Evolutionary conservation across 2,329 filamentous ascomycete species (phyloP).

Genomic region (Fusarium sp.): DNA sequence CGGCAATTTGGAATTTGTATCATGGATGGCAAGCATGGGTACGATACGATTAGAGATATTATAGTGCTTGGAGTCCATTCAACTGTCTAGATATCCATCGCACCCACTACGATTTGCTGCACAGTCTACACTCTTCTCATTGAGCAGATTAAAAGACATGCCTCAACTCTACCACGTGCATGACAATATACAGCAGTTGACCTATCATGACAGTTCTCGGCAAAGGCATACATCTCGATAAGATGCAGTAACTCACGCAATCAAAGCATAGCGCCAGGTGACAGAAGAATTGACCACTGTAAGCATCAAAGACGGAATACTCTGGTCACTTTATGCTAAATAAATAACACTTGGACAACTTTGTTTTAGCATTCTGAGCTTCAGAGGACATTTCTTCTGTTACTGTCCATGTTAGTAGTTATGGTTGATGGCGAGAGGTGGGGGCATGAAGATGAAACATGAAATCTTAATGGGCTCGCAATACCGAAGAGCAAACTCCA

Average conservation of each 20-base stretch:
- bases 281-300: not conserved
- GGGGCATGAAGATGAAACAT: not conserved
- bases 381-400: not conserved
- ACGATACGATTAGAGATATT: not conserved
- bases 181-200: not conserved
- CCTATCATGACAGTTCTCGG: not conserved
- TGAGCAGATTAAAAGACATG: not conserved
- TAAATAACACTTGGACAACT: not conserved
- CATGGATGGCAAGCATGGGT: not conserved
- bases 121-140: not conserved
- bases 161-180: not conserved
- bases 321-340: not conserved
- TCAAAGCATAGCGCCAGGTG: not conserved
- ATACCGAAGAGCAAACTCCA: not conserved
- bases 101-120: not conserved
- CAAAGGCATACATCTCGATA: not conserved
- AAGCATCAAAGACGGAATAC: not conserved
- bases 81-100: not conserved
- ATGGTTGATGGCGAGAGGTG: not conserved
- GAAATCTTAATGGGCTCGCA: too few relatives aligned
- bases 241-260: not conserved
- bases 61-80: too few relatives aligned
- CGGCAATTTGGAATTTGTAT: not conserved
- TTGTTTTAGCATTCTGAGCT: not conserved
- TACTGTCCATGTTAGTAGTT: not conserved